Conservation (phyloP, 2,329 filamentous ascomycete species). For the Scytalidium sp. region DNA sequence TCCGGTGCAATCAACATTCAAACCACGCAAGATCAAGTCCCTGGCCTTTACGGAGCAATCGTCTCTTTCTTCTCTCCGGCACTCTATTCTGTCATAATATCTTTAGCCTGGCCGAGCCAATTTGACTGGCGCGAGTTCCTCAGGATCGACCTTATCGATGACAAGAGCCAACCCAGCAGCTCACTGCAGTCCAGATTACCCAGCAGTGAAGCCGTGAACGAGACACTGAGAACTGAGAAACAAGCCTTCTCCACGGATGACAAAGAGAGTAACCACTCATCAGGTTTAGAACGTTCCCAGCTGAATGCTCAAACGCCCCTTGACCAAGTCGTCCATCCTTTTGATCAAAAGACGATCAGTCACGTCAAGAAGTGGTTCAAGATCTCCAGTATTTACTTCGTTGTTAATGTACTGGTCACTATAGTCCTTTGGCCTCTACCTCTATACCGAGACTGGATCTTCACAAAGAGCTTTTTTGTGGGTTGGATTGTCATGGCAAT, state of each 20-base stretch:
- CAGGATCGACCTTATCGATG: constrained; percentile 42
- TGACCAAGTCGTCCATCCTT: constrained; percentile 41
- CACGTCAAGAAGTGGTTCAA: constrained; percentile 34
- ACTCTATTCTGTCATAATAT: constrained; percentile 44
- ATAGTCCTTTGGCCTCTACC: constrained; percentile 47
- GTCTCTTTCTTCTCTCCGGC: constrained; percentile 41
- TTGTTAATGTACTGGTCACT: constrained; percentile 41
- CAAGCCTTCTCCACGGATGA: constrained; percentile 38
- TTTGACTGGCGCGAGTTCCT: constrained; percentile 40
- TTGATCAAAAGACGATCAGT: constrained; percentile 31
- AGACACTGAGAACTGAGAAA: constrained; percentile 8
- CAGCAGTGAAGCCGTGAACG: not conserved
- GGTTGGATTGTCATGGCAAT: constrained; percentile 49
- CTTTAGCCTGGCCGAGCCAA: constrained; percentile 43
- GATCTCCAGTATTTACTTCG: constrained; percentile 37
- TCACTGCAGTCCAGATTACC: constrained; percentile 11
- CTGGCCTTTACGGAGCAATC: constrained; percentile 51
- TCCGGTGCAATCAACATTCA: constrained; percentile 45
- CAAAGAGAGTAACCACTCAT: constrained; percentile 4
- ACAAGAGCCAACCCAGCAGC: constrained; percentile 19
- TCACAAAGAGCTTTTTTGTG: constrained; percentile 43
- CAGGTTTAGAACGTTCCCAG: not conserved
- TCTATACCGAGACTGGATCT: constrained; percentile 46
- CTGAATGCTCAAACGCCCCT: constrained; percentile 18
- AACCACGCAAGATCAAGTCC: constrained; percentile 45